Percentiles rank a stretch among this genome's conserved stretches.
These are phyloP conservation scores for Boletus barrowsii DNA, from an alignment of 768 basidiomycete genomes.

Conservation along the genomic window DNA sequence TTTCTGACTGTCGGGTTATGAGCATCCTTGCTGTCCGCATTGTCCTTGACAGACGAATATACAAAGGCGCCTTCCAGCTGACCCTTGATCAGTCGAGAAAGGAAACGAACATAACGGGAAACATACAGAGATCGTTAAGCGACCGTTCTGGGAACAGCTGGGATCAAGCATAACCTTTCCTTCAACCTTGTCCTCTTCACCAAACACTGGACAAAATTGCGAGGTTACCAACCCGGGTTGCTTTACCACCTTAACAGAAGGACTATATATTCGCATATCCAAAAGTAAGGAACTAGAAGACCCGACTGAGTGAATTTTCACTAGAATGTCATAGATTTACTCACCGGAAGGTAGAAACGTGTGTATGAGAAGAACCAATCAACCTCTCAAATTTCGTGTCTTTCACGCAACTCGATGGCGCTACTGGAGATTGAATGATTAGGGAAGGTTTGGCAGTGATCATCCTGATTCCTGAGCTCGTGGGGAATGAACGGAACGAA, in stretches of 20 bases:
- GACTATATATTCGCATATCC: constrained; percentile 60
- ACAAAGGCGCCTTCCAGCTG: constrained; percentile 66
- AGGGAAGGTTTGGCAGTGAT: constrained; percentile 18
- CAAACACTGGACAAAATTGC: constrained; percentile 49
- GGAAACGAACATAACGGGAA: neutral
- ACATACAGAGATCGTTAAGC: constrained; percentile 53
- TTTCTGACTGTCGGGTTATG: constrained; percentile 22
- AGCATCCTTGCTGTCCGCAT: constrained; percentile 17
- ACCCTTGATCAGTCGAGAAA: constrained; percentile 2
- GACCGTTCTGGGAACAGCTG: constrained; percentile 50
- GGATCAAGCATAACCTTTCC: constrained; percentile 60
- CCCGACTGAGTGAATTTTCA: constrained; percentile 2
- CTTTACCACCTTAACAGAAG: constrained; percentile 51
- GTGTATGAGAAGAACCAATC: constrained; percentile 32
- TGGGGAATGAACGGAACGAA: neutral
- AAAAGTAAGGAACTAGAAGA: constrained; percentile 47
- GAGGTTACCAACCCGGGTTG: constrained; percentile 23
- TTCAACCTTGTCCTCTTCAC: constrained; percentile 55
- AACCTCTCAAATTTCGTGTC: constrained; percentile 21
- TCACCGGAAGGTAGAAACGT: constrained; percentile 52
- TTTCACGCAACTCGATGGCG: constrained; percentile 36
- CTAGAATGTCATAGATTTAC: constrained; percentile 6
- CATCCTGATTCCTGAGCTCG: constrained; percentile 22
- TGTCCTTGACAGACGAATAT: constrained; percentile 34
- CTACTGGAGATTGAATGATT: constrained; percentile 7